A percentile compares a stretch with the other conserved stretches of the same genome.
phyloP scores from a whole-genome alignment of 352 stramenopile species.

The Phytopythium sindhum region DNA sequence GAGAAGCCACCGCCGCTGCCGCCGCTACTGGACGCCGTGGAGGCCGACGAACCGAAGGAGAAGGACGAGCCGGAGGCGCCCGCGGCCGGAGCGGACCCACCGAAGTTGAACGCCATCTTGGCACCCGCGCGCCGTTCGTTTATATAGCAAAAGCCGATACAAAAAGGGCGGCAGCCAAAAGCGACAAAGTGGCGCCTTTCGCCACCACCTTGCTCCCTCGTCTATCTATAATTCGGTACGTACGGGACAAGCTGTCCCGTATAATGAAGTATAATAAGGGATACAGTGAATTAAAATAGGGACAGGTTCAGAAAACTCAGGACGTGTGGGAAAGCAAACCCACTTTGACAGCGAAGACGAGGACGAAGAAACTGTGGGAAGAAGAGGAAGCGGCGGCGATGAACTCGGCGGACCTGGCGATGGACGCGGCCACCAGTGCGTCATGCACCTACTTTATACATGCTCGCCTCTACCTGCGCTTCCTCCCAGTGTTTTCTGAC shows the following conservation, averaged over 20 bases:
- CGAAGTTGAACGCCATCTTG: slow-evolving; percentile 42
- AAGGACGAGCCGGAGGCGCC: slow-evolving; percentile 22
- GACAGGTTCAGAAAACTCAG: neutral
- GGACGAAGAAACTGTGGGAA: neutral
- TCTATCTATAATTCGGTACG: neutral
- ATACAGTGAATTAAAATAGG: neutral
- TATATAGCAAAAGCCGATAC: neutral
- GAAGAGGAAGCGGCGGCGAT: neutral
- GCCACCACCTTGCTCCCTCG: slow-evolving; percentile 2
- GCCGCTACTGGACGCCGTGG: neutral
- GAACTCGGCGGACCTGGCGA: slow-evolving; percentile 2
- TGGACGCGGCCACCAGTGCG: slow-evolving; percentile 24
- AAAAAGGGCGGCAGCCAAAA: neutral
- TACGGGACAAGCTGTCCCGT: neutral
- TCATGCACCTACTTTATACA: neutral
- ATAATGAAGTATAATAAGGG: neutral
- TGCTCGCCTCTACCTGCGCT: neutral
- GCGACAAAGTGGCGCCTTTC: neutral
- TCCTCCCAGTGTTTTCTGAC: neutral
- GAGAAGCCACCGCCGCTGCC: neutral
- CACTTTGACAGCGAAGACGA: neutral
- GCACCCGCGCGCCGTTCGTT: neutral
- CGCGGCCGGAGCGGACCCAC: slow-evolving; percentile 5
- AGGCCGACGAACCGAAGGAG: slow-evolving; percentile 23
- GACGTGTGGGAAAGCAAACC: neutral